Evolutionary conservation across 192 early-diverging fungal species (phyloP), one percentile per base, ranked within the genome.

Genomic region (Blastocladiella britannica): DNA sequence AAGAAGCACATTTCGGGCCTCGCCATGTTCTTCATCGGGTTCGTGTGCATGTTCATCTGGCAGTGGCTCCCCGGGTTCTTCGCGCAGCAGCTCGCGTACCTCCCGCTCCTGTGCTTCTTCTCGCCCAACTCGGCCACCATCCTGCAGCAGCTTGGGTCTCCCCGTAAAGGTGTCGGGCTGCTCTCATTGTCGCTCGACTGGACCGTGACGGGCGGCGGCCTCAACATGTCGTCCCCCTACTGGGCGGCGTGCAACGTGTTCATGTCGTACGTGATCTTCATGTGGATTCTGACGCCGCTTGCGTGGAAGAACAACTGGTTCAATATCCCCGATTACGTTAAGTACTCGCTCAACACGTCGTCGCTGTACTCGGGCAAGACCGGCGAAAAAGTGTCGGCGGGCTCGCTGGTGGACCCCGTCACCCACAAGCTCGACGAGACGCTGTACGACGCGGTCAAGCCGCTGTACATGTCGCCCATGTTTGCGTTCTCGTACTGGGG

Each of bases 401-500:
- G 37, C 55, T 74, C 72, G 5, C 65, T 64, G 4, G 63, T 67
- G 56, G 66, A 77, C n/a, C 67, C 69, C 29, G 60, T 66, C 26
- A 47, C 28, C 31, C 15, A 47, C 25, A 37, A 20, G 18, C 64
- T 86, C 22, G 65, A 82, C 43, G 65, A 68, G 6, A 59, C 55
- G 15, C 75, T 70, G 28, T 87, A 83, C 63, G 64, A 60, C 4
- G 62, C 52, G 27, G 80, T 82, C 58, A 76, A 77, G 0, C 82
- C 80, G 25, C 63, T 85, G 7, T 77, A 79, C 28, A 73, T 87
- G 68, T 78, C 80, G 6, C 71, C 73, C 29, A 70, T 79, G 24
- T 87, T 83, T 65, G 81, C 79, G 27, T 69, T 80, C 57, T 69
- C 74, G 22, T 88, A 88, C 56, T 80, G 77, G 1, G 70, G 81